These are phyloP conservation scores for Biscogniauxia mediterranea DNA, from an alignment of 2,329 filamentous ascomycete genomes.

Conservation along the genomic window DNA sequence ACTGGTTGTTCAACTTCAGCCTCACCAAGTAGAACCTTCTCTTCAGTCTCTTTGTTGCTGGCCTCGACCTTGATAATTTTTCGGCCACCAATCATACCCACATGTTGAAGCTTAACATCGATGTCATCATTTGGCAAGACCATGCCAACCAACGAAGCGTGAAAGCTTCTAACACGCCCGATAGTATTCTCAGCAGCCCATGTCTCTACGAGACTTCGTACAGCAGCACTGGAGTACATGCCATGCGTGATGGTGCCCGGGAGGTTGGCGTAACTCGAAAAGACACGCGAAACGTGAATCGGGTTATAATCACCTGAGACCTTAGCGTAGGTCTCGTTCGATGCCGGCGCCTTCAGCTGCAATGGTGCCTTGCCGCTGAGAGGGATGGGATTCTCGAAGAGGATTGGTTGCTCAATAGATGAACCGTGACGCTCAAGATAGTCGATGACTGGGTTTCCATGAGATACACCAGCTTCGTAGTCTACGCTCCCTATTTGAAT, in stretches of 20 bases:
- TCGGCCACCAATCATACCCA: conserved; percentile 95
- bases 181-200: conserved; percentile 99
- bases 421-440: conserved; percentile 90
- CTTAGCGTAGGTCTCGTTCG: conserved; percentile 96
- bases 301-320: conserved; percentile 99
- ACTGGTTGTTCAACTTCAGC: conserved; percentile 97
- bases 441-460: conserved; percentile 95
- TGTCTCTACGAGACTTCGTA: conserved; percentile 93
- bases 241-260: conserved; percentile 98
- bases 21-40: conserved; percentile 92
- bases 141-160: conserved; percentile 96
- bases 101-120: conserved; percentile 91
- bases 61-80: conserved; percentile 99
- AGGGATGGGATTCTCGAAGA: conserved; percentile 96
- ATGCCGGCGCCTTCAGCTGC: conserved; percentile 84
- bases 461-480: conserved; percentile 86
- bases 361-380: conserved; percentile 89
- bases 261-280: conserved; percentile 91
- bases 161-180: conserved; percentile 94
- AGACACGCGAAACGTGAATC: conserved; percentile 96
- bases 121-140: conserved; percentile 95
- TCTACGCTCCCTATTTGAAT: conserved; percentile 97
- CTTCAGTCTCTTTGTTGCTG: conserved; percentile 91
- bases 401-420: conserved; percentile 91
- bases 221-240: conserved; percentile 98